Base-by-base conservation (phyloP, 1,139 yeast species). In the Debaryomyces singareniensis region DNA sequence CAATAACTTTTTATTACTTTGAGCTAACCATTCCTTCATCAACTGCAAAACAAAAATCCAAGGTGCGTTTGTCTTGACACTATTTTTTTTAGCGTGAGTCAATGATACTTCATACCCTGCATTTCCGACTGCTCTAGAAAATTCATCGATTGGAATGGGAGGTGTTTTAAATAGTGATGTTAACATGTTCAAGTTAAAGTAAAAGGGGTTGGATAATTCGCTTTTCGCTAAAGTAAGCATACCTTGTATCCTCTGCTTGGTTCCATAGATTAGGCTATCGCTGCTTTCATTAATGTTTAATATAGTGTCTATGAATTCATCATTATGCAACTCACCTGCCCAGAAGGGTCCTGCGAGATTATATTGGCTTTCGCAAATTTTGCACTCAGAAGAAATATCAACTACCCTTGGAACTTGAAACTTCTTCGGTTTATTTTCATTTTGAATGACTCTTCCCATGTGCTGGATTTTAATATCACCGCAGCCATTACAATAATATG, bases 291-390 rank as follows among this genome's bases (percentile, higher is more conserved):
- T 78, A 26, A 81, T 60, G 13, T 68, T 63, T 32, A 85, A 61
- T 28, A 89, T 68, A 41, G 66, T 71, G 22, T 75, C 68, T 27
- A 91, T 65, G 45, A 87, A 91, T 13, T 68, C 73, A 21, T 55
- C 53, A 48, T 80, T 71, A 48, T 89, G 97, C 31, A 91, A 58
- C 2, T 69, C 63, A 0, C 93, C 96, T 7, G 75, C 85, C 82
- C 95, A 91, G 96, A 91, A 85, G 34, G 99, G 99, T 2, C 99
- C 99, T 2, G 93, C 91, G 25, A 91, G 53, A 49, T 83, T 94
- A 49, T 74, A 74, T 4, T 72, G 66, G 34, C 68, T 69, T 2
- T 75, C 81, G 58, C 98, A 91, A 53, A 67, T 78, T 25, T 64
- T 50, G 58, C 98, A 93, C 28, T 63, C 53, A 4, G 67, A 54